phyloP scores from a whole-genome alignment of 106 monocot genomes.

The Chionographis japonica region DNA sequence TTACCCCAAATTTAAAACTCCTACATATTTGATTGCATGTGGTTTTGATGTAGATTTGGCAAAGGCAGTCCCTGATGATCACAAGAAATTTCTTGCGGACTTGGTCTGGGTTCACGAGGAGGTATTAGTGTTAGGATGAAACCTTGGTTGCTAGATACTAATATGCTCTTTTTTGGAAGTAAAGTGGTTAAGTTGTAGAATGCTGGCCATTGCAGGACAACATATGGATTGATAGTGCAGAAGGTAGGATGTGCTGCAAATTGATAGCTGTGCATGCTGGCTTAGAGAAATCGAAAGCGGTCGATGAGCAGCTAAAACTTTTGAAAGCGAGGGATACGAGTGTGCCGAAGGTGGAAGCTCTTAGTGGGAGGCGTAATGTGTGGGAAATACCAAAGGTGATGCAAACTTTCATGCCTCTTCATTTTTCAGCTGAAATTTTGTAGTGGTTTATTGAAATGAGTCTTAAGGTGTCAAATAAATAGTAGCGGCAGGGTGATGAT shows the following conservation, averaged over 20 bases:
- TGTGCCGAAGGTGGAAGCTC: slow-evolving; percentile 62
- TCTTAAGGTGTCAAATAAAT: too few relatives aligned
- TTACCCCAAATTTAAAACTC: not conserved
- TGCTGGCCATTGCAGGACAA: slow-evolving; percentile 44
- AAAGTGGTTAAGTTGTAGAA: not conserved
- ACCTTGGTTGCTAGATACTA: not conserved
- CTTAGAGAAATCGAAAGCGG: slow-evolving; percentile 48
- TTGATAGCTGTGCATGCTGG: slow-evolving; percentile 95
- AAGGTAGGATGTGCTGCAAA: slow-evolving; percentile 52
- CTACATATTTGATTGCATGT: not conserved
- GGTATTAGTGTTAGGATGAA: slow-evolving; percentile 22
- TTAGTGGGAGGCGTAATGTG: slow-evolving; percentile 75
- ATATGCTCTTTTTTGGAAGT: not conserved
- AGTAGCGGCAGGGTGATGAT: too few relatives aligned
- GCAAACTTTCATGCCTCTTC: not conserved
- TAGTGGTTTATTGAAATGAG: too few relatives aligned
- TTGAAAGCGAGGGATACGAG: slow-evolving; percentile 66
- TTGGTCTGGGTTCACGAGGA: slow-evolving; percentile 95
- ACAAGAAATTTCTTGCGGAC: slow-evolving; percentile 67
- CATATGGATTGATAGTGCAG: slow-evolving; percentile 48
- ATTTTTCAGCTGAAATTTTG: too few relatives aligned
- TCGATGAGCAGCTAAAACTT: slow-evolving; percentile 56
- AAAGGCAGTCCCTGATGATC: slow-evolving; percentile 70
- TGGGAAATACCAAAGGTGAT: slow-evolving; percentile 84
- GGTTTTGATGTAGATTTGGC: slow-evolving; percentile 40